Base-by-base conservation (phyloP, 805 yeast genomes). In the Suhomyces sp. region DNA sequence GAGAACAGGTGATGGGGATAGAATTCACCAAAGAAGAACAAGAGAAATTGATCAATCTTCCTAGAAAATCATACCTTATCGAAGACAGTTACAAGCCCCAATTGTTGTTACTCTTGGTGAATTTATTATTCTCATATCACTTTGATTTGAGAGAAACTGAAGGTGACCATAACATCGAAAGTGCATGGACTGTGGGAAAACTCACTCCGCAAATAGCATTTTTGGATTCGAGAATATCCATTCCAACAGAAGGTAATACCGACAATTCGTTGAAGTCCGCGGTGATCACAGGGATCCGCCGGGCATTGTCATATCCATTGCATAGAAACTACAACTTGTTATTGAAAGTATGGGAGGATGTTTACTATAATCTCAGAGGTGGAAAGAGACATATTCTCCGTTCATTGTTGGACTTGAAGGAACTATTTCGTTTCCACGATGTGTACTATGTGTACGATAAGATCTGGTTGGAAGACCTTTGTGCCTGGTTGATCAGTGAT, bases 111-210 rank as follows among this genome's bases (percentile, higher is more conserved):
- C 70, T 85, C 0, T 56, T 91, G 1, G 53, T 88, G 0, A 77
- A 85, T 15, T 44, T 90, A 1, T 46, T 93, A 13, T 93, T 84
- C 58, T 79, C 83, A 1, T 84, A 79, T 47, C 74, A 76, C 35
- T 88, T 81, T 54, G 97, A 93, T 44, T 59, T 74, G 32, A 65
- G 96, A 23, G 83, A 83, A 35, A 87, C 82, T 23, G 78, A 76
- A 50, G 82, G 81, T 9, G 81, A 76, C 13, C 76, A 78, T 34
- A 87, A 78, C 12, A 79, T 85, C 4, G 98, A 93, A 58, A 83
- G 95, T 38, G 87, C 95, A 0, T 93, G 98, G 98, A 81, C 91
- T 0, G 74, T 93, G 4, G 98, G 98, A 1, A 88, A 83, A 47
- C 49, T 93, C 15, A 65, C 80, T 0, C 96, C 98, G 1, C 93